Percentiles rank a stretch among this genome's conserved stretches.
These are phyloP conservation scores for Penicillium desertorum DNA, from an alignment of 495 filamentous ascomycete species.

Conservation along the genomic window DNA sequence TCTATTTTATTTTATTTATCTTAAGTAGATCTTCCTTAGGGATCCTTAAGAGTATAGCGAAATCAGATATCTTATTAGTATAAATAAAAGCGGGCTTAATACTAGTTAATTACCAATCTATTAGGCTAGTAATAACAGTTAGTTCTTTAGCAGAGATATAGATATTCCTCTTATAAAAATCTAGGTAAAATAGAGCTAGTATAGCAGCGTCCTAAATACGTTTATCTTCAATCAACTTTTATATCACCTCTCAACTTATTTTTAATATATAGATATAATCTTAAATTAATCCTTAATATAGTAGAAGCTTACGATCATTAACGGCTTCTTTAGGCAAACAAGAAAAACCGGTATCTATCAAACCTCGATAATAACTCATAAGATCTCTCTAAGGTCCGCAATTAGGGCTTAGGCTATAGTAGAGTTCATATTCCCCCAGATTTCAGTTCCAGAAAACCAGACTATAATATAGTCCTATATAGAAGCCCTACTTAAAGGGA, in stretches of 20 bases:
- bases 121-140: slow-evolving; percentile 38
- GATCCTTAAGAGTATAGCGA: slow-evolving; percentile 23
- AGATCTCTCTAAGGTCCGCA: slow-evolving; percentile 8
- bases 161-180: slow-evolving; percentile 47
- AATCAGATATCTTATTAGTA: slow-evolving; percentile 39
- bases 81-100: slow-evolving; percentile 41
- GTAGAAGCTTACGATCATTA: slow-evolving; percentile 24
- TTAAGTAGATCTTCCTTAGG: slow-evolving; percentile 18
- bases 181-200: slow-evolving; percentile 37
- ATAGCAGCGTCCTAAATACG: slow-evolving; percentile 34
- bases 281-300: slow-evolving; percentile 36
- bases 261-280: slow-evolving; percentile 37
- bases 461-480: slow-evolving; percentile 43
- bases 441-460: slow-evolving; percentile 42
- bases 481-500: slow-evolving; percentile 36
- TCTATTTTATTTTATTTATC: slow-evolving; percentile 8
- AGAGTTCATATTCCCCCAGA: slow-evolving; percentile 28
- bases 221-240: slow-evolving; percentile 31
- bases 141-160: slow-evolving; percentile 43
- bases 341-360: slow-evolving; percentile 4
- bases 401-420: background rate
- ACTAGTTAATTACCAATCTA: slow-evolving; percentile 45
- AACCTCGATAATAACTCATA: slow-evolving; percentile 3
- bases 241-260: slow-evolving; percentile 27
- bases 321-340: slow-evolving; percentile 3